These are phyloP conservation scores for Aspergillus sojae DNA, from an alignment of 2,329 filamentous ascomycete genomes.

Conservation along the genomic window DNA sequence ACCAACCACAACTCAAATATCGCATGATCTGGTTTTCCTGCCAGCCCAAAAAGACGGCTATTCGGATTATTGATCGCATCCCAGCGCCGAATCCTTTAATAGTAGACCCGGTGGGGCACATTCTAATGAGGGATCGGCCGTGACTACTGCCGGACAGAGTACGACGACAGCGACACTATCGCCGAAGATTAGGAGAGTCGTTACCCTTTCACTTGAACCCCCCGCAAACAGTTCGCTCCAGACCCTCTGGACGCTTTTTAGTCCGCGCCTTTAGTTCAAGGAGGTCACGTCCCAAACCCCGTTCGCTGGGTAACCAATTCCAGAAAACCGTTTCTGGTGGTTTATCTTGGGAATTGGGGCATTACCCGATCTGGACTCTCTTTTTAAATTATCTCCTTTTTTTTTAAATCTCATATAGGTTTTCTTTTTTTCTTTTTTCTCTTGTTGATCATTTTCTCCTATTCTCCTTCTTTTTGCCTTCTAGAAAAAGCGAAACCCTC, in stretches of 20 bases:
- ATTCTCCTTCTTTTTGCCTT: constrained; percentile 4
- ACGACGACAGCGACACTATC: constrained; percentile 1
- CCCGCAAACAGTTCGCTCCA: constrained; percentile 35
- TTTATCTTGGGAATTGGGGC: constrained; percentile 7
- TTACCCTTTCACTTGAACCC: constrained; percentile 7
- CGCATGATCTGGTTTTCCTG: neutral
- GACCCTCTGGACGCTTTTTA: constrained; percentile 12
- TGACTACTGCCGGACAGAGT: neutral
- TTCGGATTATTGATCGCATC: neutral
- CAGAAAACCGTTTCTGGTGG: constrained; percentile 6
- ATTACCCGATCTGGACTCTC: constrained; percentile 10
- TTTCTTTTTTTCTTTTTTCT: constrained; percentile 6
- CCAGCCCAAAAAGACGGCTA: neutral
- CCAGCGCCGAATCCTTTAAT: constrained; percentile 3
- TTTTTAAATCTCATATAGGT: constrained; percentile 4
- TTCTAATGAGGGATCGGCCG: constrained; percentile 6
- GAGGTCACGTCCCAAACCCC: constrained; percentile 7
- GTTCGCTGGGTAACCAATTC: constrained; percentile 38
- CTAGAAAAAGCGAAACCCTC: constrained; percentile 2
- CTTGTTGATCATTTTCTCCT: constrained; percentile 10
- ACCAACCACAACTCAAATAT: neutral
- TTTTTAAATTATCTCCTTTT: constrained; percentile 15
- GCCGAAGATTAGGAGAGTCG: neutral
- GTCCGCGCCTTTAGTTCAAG: neutral
- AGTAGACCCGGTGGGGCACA: constrained; percentile 4